Evolutionary conservation across 306 rosid genomes (phyloP), one percentile per base, ranked within the genome.

Genomic region (Quercus aquifolioides): DNA sequence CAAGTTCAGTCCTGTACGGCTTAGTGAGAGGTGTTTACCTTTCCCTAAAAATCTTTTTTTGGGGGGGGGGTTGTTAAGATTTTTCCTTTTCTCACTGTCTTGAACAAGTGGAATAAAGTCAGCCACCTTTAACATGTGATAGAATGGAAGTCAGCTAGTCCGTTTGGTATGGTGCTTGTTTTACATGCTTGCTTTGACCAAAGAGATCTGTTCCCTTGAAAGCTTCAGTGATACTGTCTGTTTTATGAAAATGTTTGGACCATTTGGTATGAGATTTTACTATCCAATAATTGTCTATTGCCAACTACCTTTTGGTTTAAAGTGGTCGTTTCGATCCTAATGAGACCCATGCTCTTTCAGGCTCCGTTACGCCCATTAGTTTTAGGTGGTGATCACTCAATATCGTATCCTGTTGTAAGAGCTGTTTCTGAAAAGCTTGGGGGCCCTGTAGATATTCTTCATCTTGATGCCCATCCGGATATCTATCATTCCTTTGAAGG

Each of bases 391-490:
- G 98, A 95, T 78, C 99, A 95, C 85, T 95, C 99, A 57, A 93
- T 95, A 80, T 95, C 99, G 17, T 95, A 51, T 83, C 99, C 98
- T 46, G 98, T 91, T 76, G 78, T 93, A 55, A 83, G 96, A 93
- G 98, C 97, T 26, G 93, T 95, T 62, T 90, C 91, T 26, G 97
- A 95, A 86, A 95, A 91, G 94, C 99, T 91, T 71, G 99, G 97
- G 75, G 98, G 97, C 75, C 98, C 89, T 13, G 76, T 93, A 68
- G 99, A 91, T 79, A 82, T 95, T 87, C 99, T 95, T 88, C 99
- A 95, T 86, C 86, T 95, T 55, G 99, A 95, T 84, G 99, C 99
- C 0, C 99, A 95, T 84, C 99, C 99, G 21, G 99, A 95, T 88
- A 91, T 88, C 84, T 93, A 90, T 84, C 55, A 90, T 74, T 65